Evolutionary conservation across 2,329 filamentous ascomycete genomes (phyloP), one percentile per base, ranked within the genome.

Genomic region (Calonectria crousiana): DNA sequence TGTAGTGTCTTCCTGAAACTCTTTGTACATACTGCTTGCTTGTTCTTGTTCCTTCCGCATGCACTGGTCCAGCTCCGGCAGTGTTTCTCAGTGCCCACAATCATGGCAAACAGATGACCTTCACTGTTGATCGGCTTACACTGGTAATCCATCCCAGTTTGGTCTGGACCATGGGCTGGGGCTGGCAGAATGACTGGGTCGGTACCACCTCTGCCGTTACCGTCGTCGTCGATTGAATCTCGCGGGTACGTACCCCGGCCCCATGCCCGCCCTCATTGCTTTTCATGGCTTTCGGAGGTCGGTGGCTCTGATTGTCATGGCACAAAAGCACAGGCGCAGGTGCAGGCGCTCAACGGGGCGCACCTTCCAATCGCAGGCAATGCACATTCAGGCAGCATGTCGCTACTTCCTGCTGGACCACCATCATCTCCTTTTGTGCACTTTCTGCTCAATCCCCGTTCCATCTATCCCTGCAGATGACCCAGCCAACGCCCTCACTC

Each of bases 121-220:
- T 38, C 16, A 11, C 8, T 60, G 56, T 60, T 60, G 56, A 60
- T 60, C 56, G 56, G 56, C 34, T 60, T 60, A 60, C 56, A 60
- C 56, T 60, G 56, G 60, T 67, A 52, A 51, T 30, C 64, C 44
- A 36, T 52, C 44, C 30, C 13, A 44, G 49, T 30, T 41, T 67
- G 64, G 44, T 49, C 49, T 67, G 69, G 65, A 28, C 58, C 60
- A 32, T 38, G 65, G 65, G 49, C 47, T 67, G 65, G 64, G 41
- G 32, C 49, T 69, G 67, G 67, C 56, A 58, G 41, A 52, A 51
- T 62, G 66, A 49, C 49, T 58, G 58, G 58, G 51, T 60, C 62
- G 71, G 71, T 73, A 51, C 51, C 58, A 73, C 67, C 51, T 65
- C 67, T 51, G 56, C 66, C 36, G 58, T 70, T 49, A 36, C 56